Base-by-base conservation (phyloP, 106 monocot species). In the Alisma plantagoaquatica region DNA sequence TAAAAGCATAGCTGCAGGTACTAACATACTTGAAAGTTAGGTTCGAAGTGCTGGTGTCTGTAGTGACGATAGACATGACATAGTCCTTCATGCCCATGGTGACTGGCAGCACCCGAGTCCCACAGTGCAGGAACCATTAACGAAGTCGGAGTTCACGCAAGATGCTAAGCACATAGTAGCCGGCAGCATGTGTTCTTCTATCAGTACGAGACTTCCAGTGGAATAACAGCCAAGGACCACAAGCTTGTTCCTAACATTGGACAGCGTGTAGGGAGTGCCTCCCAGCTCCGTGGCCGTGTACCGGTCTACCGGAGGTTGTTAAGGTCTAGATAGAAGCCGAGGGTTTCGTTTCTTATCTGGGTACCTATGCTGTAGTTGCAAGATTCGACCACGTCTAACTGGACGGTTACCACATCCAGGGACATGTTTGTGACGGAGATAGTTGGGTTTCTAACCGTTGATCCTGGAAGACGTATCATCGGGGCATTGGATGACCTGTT, bases 181-280 rank as follows among this genome's bases (percentile, higher is more conserved):
- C 17, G 17, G 31, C 20, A n/a, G n/a, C n/a, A n/a, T n/a, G n/a
- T 29, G 10, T 15, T 31, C 1, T 21, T 20, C 6, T 54, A 17
- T 48, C 14, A 12, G 1, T n/a, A n/a, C n/a, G 35, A 45, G 68
- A 27, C 43, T 41, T 1, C 71, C 71, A 41, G 77, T 1, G 14
- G 73, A 67, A 46, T 76, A 58, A 27, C 85, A 76, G 23, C 85
- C 85, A 10, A 73, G 20, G 52, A 52, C 64, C 9, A 61, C 66
- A 65, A 79, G 70, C 51, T n/a, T 49, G 79, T 74, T 79, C 30
- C 64, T 33, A 3, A 33, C 15, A 24, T 44, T 22, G 38, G 78
- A 79, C 23, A 79, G 29, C 15, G 58, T 43, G 61, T 54, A 79
- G 30, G 68, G 66, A 16, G 46, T 46, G 11, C 29, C 21, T 23